phyloP scores from a whole-genome alignment of 305 asterid species.

The Euphrasia arctica region DNA sequence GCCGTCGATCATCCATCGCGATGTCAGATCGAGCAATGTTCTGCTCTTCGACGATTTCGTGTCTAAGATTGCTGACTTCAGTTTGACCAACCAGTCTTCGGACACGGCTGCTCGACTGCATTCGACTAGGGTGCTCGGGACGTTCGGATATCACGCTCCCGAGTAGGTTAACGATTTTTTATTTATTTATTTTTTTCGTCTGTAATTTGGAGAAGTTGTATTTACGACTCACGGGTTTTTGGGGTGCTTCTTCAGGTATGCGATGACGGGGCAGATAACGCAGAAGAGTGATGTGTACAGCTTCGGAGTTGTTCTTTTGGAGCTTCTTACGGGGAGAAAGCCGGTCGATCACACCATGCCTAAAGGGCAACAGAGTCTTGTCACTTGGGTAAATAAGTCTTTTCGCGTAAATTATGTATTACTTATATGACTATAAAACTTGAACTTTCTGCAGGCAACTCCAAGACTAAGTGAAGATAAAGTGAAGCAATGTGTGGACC shows the following conservation, averaged over 20 bases:
- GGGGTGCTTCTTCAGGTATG: conserved; percentile 45
- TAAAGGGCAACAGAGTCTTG: conserved; percentile 87
- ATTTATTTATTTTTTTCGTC: background rate
- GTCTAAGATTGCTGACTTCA: conserved; percentile 77
- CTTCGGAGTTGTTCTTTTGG: conserved; percentile 81
- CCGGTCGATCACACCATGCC: conserved; percentile 98
- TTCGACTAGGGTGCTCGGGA: conserved; percentile 83
- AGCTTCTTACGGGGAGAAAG: conserved; percentile 76
- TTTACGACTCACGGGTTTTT: background rate
- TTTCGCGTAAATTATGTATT: background rate
- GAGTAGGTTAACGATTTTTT: conserved; percentile 40
- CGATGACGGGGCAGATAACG: conserved; percentile 90
- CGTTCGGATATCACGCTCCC: conserved; percentile 91
- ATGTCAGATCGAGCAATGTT: conserved; percentile 85
- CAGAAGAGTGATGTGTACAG: conserved; percentile 91
- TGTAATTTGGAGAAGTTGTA: background rate
- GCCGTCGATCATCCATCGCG: conserved; percentile 78
- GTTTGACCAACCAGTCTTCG: conserved; percentile 77
- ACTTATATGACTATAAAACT: background rate
- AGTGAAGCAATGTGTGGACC: conserved; percentile 91
- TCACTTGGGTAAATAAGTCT: conserved; percentile 60
- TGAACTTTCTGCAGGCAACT: conserved; percentile 56
- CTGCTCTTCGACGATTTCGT: conserved; percentile 71
- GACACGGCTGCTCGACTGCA: conserved; percentile 93
- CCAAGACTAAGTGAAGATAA: conserved; percentile 93